phyloP scores from a whole-genome alignment of 2,329 filamentous ascomycete genomes.

The Septoria linicola region DNA sequence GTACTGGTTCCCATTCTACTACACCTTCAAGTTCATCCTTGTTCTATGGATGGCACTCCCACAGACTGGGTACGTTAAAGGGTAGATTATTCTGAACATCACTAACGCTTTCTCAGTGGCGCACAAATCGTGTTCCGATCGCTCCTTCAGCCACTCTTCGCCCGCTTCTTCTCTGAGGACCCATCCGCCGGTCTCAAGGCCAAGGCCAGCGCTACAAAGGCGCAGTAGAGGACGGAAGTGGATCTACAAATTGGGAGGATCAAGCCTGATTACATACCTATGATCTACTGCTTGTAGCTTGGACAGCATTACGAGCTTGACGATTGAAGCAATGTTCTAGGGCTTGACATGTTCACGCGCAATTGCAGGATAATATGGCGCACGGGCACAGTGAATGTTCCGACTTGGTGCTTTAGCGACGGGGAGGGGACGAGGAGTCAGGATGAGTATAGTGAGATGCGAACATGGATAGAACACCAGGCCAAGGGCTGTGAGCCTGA shows the following conservation, averaged over 20 bases:
- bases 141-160: conserved; percentile 85
- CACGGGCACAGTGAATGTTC: not conserved
- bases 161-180: conserved; percentile 77
- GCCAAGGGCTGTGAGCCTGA: not conserved
- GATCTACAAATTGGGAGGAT: not conserved
- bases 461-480: conserved; percentile 2
- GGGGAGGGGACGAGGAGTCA: not conserved
- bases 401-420: not conserved
- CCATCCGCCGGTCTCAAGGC: conserved; percentile 83
- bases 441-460: conserved; percentile 8
- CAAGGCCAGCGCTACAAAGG: conserved; percentile 53
- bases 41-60: conserved; percentile 97
- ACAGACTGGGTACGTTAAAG: conserved; percentile 81
- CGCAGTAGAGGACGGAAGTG: conserved; percentile 26
- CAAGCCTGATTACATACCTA: not conserved
- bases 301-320: not conserved
- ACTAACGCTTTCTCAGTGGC: conserved; percentile 59
- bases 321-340: not conserved
- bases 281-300: not conserved
- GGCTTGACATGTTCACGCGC: not conserved
- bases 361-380: not conserved
- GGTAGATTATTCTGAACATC: no score
- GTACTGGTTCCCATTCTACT: conserved; percentile 98
- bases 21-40: conserved; percentile 98
- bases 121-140: conserved; percentile 96